A percentile compares a stretch with the other conserved stretches of the same genome.
Conservation (phyloP, 208 protist genomes). For the Blechomonas ayalai region DNA sequence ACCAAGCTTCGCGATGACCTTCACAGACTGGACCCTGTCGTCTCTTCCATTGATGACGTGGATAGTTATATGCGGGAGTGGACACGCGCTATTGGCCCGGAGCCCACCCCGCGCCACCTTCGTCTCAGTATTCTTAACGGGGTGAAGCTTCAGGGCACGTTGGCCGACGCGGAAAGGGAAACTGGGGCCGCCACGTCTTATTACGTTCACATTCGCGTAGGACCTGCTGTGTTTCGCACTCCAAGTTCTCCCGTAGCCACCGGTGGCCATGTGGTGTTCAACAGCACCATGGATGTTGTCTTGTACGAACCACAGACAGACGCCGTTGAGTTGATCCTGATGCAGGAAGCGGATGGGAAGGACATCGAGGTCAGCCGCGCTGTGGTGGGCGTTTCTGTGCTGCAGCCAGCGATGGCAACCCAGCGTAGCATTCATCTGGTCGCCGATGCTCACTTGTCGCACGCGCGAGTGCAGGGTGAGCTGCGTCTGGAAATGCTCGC, state of each 20-base stretch:
- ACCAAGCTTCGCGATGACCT: slow-evolving; percentile 72
- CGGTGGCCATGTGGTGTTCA: slow-evolving; percentile 24
- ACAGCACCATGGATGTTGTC: slow-evolving; percentile 22
- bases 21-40: slow-evolving; percentile 64
- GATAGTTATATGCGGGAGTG: slow-evolving; percentile 49
- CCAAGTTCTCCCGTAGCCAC: slow-evolving; percentile 10
- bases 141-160: no score
- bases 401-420: slow-evolving; percentile 18
- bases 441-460: slow-evolving; percentile 29
- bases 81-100: slow-evolving; percentile 47
- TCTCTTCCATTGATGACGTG: slow-evolving; percentile 40
- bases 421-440: slow-evolving; percentile 40
- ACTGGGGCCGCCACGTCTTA: no score
- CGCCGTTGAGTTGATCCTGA: slow-evolving; percentile 43
- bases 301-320: slow-evolving; percentile 36
- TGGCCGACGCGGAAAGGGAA: no score
- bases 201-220: slow-evolving; percentile 37
- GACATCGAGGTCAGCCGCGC: slow-evolving; percentile 55
- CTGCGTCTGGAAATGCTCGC: slow-evolving; percentile 44
- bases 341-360: slow-evolving; percentile 25
- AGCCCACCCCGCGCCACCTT: slow-evolving; percentile 23
- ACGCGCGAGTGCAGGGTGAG: slow-evolving; percentile 28
- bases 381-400: slow-evolving; percentile 25
- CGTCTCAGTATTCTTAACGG: slow-evolving; percentile 28
- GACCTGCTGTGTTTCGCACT: slow-evolving; percentile 32